Evolutionary conservation across 805 yeast genomes (phyloP), one percentile per base, ranked within the genome.

Genomic region (Saccharomycopsis vini): DNA sequence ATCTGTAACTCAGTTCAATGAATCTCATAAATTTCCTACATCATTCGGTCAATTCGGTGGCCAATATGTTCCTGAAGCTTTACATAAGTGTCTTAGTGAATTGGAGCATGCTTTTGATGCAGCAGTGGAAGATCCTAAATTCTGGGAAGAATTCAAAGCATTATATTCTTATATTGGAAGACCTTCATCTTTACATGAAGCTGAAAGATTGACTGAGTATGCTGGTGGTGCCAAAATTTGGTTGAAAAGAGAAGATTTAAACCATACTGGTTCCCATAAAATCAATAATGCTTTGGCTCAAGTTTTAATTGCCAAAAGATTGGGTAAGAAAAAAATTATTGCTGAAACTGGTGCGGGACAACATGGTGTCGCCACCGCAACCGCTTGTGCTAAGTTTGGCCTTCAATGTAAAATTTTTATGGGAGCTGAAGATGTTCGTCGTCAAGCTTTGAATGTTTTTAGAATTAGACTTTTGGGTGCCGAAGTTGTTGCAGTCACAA

Each of bases 391-490:
- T 51, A 83, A 83, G 58, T 84, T 92, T 55, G 98, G 98, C 42
- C 63, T 92, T 64, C 76, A 83, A 61, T 92, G 98, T 70, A 86
- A 86, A 13, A 95, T 92, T 29, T 90, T 77, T 59, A 92, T 92
- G 99, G 99, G 99, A 51, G 97, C 97, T 36, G 98, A 92, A 67
- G 99, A 92, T 68, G 95, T 86, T 36, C 82, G 96, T 63, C 85
- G 99, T 66, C 99, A 92, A 72, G 97, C 99, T 12, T 72, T 92
- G 53, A 92, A 92, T 58, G 99, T 92, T 32, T 92, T 92, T 73
- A 79, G 99, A 71, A 92, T 92, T 95, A 75, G 87, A 63, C 81
- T 92, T 39, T 71, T 92, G 50, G 99, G 99, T 54, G 99, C 99
- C 33, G 81, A 84, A 44, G 98, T 92, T 46, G 77, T 90, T 50